phyloP scores from a whole-genome alignment of 148 eudicot genomes.

The Cornus florida region DNA sequence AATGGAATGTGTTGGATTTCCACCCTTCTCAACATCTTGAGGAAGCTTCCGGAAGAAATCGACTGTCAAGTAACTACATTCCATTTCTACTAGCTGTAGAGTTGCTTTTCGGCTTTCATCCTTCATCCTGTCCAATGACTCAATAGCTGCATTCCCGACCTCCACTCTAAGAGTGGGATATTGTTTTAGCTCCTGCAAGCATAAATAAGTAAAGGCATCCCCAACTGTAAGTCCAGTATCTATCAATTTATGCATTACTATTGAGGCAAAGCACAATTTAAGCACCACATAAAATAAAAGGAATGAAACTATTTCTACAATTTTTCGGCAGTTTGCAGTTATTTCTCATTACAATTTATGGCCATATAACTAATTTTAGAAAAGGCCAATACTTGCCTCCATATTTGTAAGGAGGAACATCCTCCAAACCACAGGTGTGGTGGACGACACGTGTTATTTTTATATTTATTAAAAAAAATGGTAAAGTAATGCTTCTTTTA shows the following conservation, averaged over 20 bases:
- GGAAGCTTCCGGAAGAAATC: constrained; percentile 99
- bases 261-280: neutral
- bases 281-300: neutral
- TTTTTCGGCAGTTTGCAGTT: no score
- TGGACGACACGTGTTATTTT: no score
- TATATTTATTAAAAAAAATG: no score
- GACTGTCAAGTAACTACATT: constrained; percentile 81
- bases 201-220: neutral
- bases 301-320: no score
- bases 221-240: neutral
- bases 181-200: constrained; percentile 84
- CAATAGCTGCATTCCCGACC: constrained; percentile 73
- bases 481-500: no score
- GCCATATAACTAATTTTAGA: neutral
- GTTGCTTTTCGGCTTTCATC: constrained; percentile 94
- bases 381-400: neutral
- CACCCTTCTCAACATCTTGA: constrained; percentile 98
- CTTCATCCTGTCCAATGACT: constrained; percentile 85
- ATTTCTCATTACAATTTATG: no score
- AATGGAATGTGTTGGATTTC: constrained; percentile 96
- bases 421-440: no score
- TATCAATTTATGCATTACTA: neutral
- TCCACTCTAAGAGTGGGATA: constrained; percentile 90
- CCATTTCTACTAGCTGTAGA: constrained; percentile 94
- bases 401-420: no score